Evolutionary conservation across 495 filamentous ascomycete genomes (phyloP).

Genomic region (Polyplosphaeria fusca): DNA sequence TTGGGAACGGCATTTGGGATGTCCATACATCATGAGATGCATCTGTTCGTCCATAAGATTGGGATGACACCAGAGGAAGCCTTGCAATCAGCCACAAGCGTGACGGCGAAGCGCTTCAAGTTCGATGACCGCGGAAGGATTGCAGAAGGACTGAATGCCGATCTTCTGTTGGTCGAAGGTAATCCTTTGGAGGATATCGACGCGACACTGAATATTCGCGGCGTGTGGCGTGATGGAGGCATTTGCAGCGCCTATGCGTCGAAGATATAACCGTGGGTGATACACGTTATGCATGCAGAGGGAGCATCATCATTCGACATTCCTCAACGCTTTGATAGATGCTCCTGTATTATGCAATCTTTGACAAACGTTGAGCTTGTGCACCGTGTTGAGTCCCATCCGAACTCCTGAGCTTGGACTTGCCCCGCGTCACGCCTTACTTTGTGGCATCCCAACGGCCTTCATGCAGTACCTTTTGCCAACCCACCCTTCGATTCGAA

Average conservation of each 20-base stretch:
- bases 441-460: no score
- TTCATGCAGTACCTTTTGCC: slow-evolving; percentile 22
- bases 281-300: no score
- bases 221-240: slow-evolving; percentile 36
- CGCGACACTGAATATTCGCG: slow-evolving; percentile 38
- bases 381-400: no score
- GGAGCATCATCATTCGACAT: no score
- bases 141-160: slow-evolving; percentile 36
- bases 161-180: slow-evolving; percentile 39
- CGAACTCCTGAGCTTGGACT: no score
- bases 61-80: slow-evolving; percentile 40
- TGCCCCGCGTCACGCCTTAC: no score
- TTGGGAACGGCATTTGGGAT: slow-evolving; percentile 41
- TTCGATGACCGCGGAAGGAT: slow-evolving; percentile 39
- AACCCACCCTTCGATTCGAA: slow-evolving; percentile 9
- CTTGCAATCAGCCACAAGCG: slow-evolving; percentile 34
- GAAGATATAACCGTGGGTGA: slow-evolving; percentile 5
- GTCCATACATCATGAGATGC: slow-evolving; percentile 39
- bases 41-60: slow-evolving; percentile 37
- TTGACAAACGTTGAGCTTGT: no score
- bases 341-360: background rate
- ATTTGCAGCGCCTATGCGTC: slow-evolving; percentile 16
- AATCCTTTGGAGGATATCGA: slow-evolving; percentile 42
- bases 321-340: no score
- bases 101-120: slow-evolving; percentile 37